Percentiles rank a stretch among this genome's conserved stretches.
Conservation (phyloP, 2,329 filamentous ascomycete genomes). For the Pseudodiploospora longispora region DNA sequence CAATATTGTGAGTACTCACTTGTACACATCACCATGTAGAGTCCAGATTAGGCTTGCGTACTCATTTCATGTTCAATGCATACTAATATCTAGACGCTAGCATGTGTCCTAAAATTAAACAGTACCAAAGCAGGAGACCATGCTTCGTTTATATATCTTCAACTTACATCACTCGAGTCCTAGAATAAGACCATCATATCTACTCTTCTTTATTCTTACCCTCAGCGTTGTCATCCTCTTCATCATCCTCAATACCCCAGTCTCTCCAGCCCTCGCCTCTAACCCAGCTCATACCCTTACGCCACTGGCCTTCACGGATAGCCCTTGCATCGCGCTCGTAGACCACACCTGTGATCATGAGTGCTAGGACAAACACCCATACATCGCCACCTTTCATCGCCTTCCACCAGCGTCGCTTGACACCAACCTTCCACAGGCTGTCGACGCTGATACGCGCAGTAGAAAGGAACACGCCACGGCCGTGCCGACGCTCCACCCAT, state of each 20-base stretch:
- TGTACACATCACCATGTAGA: too few species aligned
- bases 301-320: slow-evolving; percentile 56
- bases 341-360: slow-evolving; percentile 70
- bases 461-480: slow-evolving; percentile 68
- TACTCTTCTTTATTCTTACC: slow-evolving; percentile 19
- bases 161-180: too few species aligned
- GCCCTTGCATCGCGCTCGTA: slow-evolving; percentile 65
- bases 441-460: slow-evolving; percentile 71
- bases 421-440: slow-evolving; percentile 85
- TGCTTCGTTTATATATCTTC: too few species aligned
- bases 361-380: slow-evolving; percentile 68
- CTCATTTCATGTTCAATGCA: too few species aligned
- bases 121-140: too few species aligned
- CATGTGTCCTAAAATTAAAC: too few species aligned
- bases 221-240: slow-evolving; percentile 32
- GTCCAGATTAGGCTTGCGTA: too few species aligned
- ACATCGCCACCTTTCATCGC: slow-evolving; percentile 78
- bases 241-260: slow-evolving; percentile 47
- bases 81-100: too few species aligned
- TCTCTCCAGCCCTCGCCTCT: slow-evolving; percentile 70
- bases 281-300: slow-evolving; percentile 67
- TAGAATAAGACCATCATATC: not conserved
- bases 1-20: too few species aligned
- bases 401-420: slow-evolving; percentile 82
- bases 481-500: slow-evolving; percentile 59